phyloP scores from a whole-genome alignment of 148 eudicot species.

The Silene latifolia region DNA sequence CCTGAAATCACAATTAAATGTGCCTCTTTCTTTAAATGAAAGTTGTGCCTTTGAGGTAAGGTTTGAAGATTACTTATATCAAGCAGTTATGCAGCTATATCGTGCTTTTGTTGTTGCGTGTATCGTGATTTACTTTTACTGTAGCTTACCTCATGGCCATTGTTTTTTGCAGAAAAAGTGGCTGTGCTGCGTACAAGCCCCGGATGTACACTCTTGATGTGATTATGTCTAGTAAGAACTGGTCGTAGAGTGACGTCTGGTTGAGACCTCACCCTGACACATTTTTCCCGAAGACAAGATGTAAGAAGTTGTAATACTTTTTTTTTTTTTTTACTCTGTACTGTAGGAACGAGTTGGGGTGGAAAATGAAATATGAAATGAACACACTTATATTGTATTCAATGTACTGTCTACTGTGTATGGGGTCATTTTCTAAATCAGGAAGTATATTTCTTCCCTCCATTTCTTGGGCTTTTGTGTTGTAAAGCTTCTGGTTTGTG shows the following conservation, averaged over 20 bases:
- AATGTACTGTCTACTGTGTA: constrained; percentile 38
- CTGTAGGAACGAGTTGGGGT: constrained; percentile 50
- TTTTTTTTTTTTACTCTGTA: constrained; percentile 40
- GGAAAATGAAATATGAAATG: constrained; percentile 36
- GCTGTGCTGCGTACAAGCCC: constrained; percentile 71
- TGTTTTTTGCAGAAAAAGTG: constrained; percentile 66
- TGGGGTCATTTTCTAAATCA: constrained; percentile 31
- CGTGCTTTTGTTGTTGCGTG: not conserved
- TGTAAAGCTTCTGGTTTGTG: constrained; percentile 35
- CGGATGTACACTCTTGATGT: constrained; percentile 61
- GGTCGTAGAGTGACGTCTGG: constrained; percentile 19
- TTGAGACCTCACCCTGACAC: constrained; percentile 31
- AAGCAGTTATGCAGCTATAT: not conserved
- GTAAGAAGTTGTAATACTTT: constrained; percentile 35
- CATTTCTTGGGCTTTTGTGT: constrained; percentile 29
- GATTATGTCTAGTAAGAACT: constrained; percentile 18
- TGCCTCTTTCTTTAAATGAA: not conserved
- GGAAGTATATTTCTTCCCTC: constrained; percentile 28
- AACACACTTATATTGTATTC: constrained; percentile 38
- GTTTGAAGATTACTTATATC: not conserved
- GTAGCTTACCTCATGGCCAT: not conserved
- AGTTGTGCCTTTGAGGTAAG: not conserved
- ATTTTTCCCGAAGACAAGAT: constrained; percentile 31
- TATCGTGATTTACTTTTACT: not conserved
- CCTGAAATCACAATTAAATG: no score